Base-by-base conservation (phyloP, 2,329 filamentous ascomycete genomes). In the Sclerotinia minor region DNA sequence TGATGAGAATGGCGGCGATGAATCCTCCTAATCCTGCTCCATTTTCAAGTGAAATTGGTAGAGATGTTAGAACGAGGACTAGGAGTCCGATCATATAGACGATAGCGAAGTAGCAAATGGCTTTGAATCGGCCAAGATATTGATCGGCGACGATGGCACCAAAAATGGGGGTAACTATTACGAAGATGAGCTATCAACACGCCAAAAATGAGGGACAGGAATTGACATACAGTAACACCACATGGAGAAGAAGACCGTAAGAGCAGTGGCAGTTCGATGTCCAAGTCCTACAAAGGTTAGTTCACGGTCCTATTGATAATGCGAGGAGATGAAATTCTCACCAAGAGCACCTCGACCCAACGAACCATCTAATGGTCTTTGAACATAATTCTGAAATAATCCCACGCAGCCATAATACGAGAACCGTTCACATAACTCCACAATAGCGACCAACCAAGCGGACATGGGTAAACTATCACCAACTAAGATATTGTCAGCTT, bases 401-500 rank as follows among this genome's bases (percentile, higher is more conserved):
- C 84, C 83, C 21, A 83, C 85, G 11, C 84, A 86, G 50, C 87
- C 87, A 73, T 89, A 89, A 79, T 87, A 89, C 6, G 85, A 84
- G 74, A 88, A 89, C 21, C 64, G 50, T 32, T 66, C 64, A 50
- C 64, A 66, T 6, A 67, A 38, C 17, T 66, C 64, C 8, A 66
- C 64, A 6, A 60, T 60, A 4, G 64, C 64, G 32, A 66, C 64
- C 29, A 66, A 54, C 64, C 64, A 66, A 38, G 64, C 64, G n/a
- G 64, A 47, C 29, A 38, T 66, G 24, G 64, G 64, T 21, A 66
- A 49, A 60, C 17, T 59, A n/a, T 66, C 64, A 15, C 64, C 64
- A 49, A 66, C 64, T 66, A 44, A 17, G n/a, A 24, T 7, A 50
- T 11, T 6, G 13, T 66, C 32, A 66, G 54, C 32, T 50, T 38